Evolutionary conservation across 2,329 filamentous ascomycete genomes (phyloP).

Genomic region (Xenosphaeropsis pyriputrescens): DNA sequence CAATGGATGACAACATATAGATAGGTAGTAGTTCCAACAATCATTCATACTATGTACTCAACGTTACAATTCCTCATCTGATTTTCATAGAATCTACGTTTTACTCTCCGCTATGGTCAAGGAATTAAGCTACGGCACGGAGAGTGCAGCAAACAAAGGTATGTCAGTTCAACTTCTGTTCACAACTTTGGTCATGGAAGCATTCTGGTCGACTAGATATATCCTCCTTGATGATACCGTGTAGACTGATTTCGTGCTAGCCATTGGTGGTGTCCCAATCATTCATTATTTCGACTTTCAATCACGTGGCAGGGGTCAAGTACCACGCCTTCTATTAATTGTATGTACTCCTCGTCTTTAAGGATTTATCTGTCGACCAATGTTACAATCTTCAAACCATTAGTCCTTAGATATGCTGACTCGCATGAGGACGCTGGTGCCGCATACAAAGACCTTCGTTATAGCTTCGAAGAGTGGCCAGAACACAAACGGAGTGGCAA

Average conservation of each 20-base stretch:
- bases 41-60: too few species aligned
- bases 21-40: too few species aligned
- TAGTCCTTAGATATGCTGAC: background rate
- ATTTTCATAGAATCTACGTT: too few species aligned
- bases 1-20: too few species aligned
- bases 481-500: constrained; percentile 11
- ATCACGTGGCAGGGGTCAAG: constrained; percentile 17
- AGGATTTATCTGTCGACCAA: background rate
- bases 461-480: constrained; percentile 16
- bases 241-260: constrained; percentile 1
- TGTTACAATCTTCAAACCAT: background rate
- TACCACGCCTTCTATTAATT: constrained; percentile 12
- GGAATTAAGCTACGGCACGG: constrained; percentile 5
- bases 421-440: constrained; percentile 13
- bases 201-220: too few species aligned
- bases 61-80: too few species aligned
- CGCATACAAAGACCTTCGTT: constrained; percentile 16
- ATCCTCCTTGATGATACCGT: too few species aligned
- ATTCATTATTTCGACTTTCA: constrained; percentile 18
- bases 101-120: too few species aligned
- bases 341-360: background rate
- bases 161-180: too few species aligned
- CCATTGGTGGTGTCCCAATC: constrained; percentile 18
- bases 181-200: too few species aligned
- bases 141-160: constrained; percentile 11